These are phyloP conservation scores for Tolypocladium tundrense DNA, from an alignment of 2,329 filamentous ascomycete species.

Conservation along the genomic window DNA sequence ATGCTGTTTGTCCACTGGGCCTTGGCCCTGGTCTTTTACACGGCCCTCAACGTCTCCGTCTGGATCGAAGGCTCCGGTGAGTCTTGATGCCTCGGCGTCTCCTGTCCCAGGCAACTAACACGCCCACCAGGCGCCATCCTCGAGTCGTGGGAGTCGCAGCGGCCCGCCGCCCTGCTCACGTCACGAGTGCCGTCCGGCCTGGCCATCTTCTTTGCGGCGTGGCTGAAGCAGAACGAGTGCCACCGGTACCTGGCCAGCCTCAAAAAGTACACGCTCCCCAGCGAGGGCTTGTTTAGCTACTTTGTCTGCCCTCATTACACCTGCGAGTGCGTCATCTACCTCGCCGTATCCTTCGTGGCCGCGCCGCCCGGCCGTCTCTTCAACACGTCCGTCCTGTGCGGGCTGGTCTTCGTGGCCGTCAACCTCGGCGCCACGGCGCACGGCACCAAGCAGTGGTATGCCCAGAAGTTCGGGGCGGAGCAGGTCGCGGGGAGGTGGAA, in stretches of 20 bases:
- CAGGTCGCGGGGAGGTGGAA: slow-evolving; percentile 55
- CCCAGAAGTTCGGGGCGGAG: slow-evolving; percentile 59
- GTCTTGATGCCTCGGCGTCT: slow-evolving; percentile 13
- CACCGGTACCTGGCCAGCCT: slow-evolving; percentile 60
- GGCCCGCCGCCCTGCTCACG: slow-evolving; percentile 9
- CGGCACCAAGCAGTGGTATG: slow-evolving; percentile 72
- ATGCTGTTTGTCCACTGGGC: slow-evolving; percentile 86
- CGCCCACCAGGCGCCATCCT: slow-evolving; percentile 19
- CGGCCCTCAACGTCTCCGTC: slow-evolving; percentile 59
- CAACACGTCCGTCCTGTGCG: slow-evolving; percentile 65
- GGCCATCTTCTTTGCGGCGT: slow-evolving; percentile 58
- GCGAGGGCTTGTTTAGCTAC: slow-evolving; percentile 58
- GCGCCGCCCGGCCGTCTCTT: slow-evolving; percentile 56
- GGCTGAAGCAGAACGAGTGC: slow-evolving; percentile 62
- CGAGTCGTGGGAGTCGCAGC: slow-evolving; percentile 18
- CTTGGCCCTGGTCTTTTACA: slow-evolving; percentile 69
- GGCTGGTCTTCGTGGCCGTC: slow-evolving; percentile 59
- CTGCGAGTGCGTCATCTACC: slow-evolving; percentile 76
- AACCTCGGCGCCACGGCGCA: slow-evolving; percentile 77
- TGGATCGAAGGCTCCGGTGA: slow-evolving; percentile 77
- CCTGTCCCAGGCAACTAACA: not conserved
- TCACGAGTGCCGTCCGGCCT: slow-evolving; percentile 32
- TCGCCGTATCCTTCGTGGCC: slow-evolving; percentile 62
- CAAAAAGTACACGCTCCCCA: slow-evolving; percentile 74
- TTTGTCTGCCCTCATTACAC: slow-evolving; percentile 86